phyloP scores from a whole-genome alignment of 2,329 filamentous ascomycete genomes.

The Ramichloridium luteum region DNA sequence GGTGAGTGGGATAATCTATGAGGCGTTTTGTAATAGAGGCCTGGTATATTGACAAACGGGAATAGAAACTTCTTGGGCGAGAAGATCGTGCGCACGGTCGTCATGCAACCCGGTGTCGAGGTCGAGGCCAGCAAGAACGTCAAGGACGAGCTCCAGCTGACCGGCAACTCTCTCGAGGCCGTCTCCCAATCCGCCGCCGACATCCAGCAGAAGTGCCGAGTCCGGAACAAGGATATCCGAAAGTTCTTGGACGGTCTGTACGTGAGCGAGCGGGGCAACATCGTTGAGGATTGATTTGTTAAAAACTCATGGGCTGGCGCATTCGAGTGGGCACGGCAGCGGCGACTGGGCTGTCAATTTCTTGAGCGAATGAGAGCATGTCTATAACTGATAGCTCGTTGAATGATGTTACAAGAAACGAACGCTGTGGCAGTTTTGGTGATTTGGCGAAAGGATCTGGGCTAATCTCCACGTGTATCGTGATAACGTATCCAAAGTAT shows the following conservation, averaged over 20 bases:
- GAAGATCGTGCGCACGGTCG: constrained; percentile 93
- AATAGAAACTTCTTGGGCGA: constrained; percentile 91
- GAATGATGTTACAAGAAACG: no score
- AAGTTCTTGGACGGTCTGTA: constrained; percentile 99
- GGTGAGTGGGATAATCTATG: constrained; percentile 46
- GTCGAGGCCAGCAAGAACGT: constrained; percentile 80
- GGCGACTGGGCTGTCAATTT: no score
- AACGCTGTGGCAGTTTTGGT: no score
- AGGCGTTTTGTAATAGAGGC: constrained; percentile 2
- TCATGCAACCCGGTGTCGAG: constrained; percentile 81
- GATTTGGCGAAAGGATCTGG: no score
- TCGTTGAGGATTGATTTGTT: constrained; percentile 37
- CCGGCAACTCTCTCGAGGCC: constrained; percentile 89
- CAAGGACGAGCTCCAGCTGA: constrained; percentile 94
- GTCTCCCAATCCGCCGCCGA: constrained; percentile 98
- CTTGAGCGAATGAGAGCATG: no score
- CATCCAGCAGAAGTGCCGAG: constrained; percentile 98
- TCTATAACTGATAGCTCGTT: no score
- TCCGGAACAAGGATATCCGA: constrained; percentile 99
- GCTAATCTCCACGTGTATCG: no score
- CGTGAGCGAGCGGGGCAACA: constrained; percentile 97
- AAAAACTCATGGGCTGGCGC: no score
- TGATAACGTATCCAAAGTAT: no score
- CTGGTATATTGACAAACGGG: neutral
- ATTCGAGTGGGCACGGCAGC: no score